Evolutionary conservation across 2,329 filamentous ascomycete species (phyloP), one percentile per base, ranked within the genome.

Genomic region (Gnomoniopsis sp.): DNA sequence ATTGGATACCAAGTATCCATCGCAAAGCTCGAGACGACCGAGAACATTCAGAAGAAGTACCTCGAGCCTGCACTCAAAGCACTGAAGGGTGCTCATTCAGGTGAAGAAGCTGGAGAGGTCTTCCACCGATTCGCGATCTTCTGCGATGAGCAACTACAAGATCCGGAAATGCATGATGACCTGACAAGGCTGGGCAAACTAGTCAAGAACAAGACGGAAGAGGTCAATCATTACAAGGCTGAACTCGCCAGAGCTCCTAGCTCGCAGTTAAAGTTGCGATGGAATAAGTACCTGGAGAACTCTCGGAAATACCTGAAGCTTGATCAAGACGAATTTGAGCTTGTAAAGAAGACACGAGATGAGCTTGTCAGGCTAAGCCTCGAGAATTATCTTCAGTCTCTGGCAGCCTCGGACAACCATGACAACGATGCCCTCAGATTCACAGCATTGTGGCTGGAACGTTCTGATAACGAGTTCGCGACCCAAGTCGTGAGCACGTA

Each of bases 91-190:
- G 82, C 83, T 49, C 81, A 75, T 6, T 81, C 86, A 55, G 89
- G 89, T 1, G 79, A 82, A 48, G 90, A 93, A 61, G 90, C 93
- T 2, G 92, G 93, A 1, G 83, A 91, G 64, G 95, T 98, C 1
- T 97, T 92, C 67, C 92, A 97, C 70, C 91, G 96, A 67, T 98
- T 98, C 71, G 95, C 96, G 26, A 84, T 87, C 53, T 99, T 99
- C 70, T 99, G 96, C 68, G 93, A 99, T 70, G 87, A 92, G 67
- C 95, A 99, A 70, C 79, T 99, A 11, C 90, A 96, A 67, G 93
- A 93, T 68, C 84, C 88, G 1, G 91, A 96, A 65, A 86, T 88
- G 36, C 76, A 93, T 1, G 91, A 96, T 70, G 95, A 99, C 67
- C 84, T 96, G 60, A 84, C 85, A 33, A 87, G 95, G 49, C 82